Base-by-base conservation (phyloP, 2,329 filamentous ascomycete genomes). In the Cladosporium sp. region DNA sequence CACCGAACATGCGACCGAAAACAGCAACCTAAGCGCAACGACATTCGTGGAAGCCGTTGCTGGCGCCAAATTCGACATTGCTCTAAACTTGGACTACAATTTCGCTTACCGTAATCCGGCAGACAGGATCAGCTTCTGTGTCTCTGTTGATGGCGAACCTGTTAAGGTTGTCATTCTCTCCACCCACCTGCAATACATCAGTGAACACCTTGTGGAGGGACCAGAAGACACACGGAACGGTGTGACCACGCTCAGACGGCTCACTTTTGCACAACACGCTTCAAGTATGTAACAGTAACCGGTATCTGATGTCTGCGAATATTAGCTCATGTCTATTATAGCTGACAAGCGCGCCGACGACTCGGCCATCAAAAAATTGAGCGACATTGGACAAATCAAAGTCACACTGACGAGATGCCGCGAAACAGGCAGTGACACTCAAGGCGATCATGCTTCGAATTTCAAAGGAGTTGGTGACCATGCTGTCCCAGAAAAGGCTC, bases 401-500 rank as follows among this genome's bases (percentile, higher is more conserved):
- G 65, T 72, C 7, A 21, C 6, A 40, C 52, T 10, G 11, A 5
- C 8, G n/a, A 8, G 56, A 23, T 44, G 26, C 18, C 31, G n/a
- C 31, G 18, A 14, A n/a, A 37, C 1, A 4, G 14, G 26, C 4
- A 29, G 29, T 7, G 29, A 29, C 29, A 3, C 29, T 29, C 29
- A 29, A 7, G 29, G 29, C 29, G 3, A 29, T 29, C 29, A 29
- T 29, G 29, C 29, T 29, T 29, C 7, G 4, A 29, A 29, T 7
- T 63, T 60, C 56, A 50, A 65, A 44, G 29, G 55, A 2, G 57
- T 61, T 10, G 35, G 53, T 8, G 59, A 21, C 1, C 7, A 52
- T 21, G 64, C 31, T 3, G 28, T 75, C 0, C 66, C 69, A 0
- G 72, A 75, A 62, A 74, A 75, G 62, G 65, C 66, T 18, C 49